Evolutionary conservation across 371 early-diverging fungal species (phyloP).

Genomic region (Entomophthora muscae): DNA sequence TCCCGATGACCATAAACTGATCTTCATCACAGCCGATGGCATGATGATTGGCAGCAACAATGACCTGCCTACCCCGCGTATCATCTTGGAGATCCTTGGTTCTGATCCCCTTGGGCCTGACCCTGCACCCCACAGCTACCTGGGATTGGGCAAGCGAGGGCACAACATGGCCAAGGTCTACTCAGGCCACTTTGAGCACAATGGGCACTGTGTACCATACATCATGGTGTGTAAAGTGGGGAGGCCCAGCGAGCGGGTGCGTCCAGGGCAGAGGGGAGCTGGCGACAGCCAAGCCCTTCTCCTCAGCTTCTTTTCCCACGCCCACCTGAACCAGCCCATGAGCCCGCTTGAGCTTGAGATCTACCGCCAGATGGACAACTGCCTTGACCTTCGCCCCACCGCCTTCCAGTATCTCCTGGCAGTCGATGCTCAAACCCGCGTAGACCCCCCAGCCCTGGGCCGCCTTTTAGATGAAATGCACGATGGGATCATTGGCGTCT

Average conservation of each 20-base stretch:
- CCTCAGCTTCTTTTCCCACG: slow-evolving; percentile 59
- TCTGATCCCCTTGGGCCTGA: slow-evolving; percentile 68
- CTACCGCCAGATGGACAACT: slow-evolving; percentile 72
- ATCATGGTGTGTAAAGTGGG: slow-evolving; percentile 73
- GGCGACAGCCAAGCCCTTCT: too few species aligned
- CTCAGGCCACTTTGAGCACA: slow-evolving; percentile 65
- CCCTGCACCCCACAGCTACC: slow-evolving; percentile 66
- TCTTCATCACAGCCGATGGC: slow-evolving; percentile 68
- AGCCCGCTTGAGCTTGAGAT: slow-evolving; percentile 78
- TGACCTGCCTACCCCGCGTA: slow-evolving; percentile 75
- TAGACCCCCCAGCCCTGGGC: slow-evolving; percentile 41
- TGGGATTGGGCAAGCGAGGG: slow-evolving; percentile 63
- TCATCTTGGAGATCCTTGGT: slow-evolving; percentile 67
- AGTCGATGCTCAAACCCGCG: slow-evolving; percentile 50
- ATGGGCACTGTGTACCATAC: slow-evolving; percentile 70
- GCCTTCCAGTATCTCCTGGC: slow-evolving; percentile 42
- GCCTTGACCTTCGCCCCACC: slow-evolving; percentile 67
- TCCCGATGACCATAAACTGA: slow-evolving; percentile 45
- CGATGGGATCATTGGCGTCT: too few species aligned
- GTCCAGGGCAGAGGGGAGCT: slow-evolving; percentile 78
- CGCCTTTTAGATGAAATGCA: too few species aligned
- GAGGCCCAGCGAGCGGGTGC: slow-evolving; percentile 34
- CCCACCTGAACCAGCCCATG: slow-evolving; percentile 55
- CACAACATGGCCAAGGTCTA: slow-evolving; percentile 82
- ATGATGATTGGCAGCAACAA: slow-evolving; percentile 82